phyloP scores from a whole-genome alignment of 2,329 filamentous ascomycete genomes.

The Ascocoryne sarcoides region DNA sequence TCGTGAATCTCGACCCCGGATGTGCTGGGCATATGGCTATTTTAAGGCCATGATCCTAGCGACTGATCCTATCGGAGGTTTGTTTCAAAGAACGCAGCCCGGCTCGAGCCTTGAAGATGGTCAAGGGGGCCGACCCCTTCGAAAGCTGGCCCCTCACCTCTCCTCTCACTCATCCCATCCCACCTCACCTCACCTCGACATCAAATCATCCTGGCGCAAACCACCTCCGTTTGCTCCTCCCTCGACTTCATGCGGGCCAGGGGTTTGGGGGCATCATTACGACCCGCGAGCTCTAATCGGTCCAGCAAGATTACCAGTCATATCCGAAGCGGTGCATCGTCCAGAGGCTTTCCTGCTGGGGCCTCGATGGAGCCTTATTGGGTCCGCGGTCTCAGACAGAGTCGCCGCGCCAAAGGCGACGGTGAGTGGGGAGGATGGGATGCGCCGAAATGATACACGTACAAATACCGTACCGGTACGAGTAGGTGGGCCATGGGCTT shows the following conservation, averaged over 20 bases:
- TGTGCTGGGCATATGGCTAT: background rate
- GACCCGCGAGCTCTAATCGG: no score
- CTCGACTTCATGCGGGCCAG: background rate
- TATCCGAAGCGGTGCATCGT: background rate
- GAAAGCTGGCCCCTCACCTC: no score
- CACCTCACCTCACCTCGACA: background rate
- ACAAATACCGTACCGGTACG: no score
- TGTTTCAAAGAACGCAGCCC: background rate
- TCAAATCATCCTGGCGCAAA: background rate
- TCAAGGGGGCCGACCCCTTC: no score
- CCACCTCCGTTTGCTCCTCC: background rate
- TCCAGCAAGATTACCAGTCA: background rate
- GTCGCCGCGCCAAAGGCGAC: no score
- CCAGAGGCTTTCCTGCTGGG: background rate
- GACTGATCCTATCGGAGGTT: background rate
- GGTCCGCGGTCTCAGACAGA: background rate
- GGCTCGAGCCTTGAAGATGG: background rate
- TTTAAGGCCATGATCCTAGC: background rate
- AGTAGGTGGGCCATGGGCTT: no score
- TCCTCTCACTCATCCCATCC: no score
- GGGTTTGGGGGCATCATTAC: background rate
- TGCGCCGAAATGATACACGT: no score
- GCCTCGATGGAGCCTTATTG: background rate
- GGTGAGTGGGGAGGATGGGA: no score
- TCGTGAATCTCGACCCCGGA: background rate